phyloP scores from a whole-genome alignment of 768 basidiomycete species.

The Boletus rubescentipes region DNA sequence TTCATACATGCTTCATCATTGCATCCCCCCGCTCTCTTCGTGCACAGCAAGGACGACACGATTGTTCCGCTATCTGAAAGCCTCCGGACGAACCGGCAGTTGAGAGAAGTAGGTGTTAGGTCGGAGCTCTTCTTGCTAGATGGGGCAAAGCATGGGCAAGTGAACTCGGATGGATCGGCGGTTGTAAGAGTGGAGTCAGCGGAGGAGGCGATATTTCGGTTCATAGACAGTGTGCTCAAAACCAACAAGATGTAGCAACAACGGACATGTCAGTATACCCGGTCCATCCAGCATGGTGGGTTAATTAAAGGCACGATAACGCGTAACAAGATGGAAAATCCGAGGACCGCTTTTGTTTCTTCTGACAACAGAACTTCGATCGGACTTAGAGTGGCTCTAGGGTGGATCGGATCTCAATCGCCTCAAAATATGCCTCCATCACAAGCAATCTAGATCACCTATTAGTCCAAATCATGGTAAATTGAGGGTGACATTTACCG shows the following conservation, averaged over 20 bases:
- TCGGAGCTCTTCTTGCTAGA: not conserved
- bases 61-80: constrained; percentile 3
- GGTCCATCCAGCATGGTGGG: too few relatives aligned
- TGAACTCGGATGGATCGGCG: not conserved
- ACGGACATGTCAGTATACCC: too few relatives aligned
- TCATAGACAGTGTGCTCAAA: not conserved
- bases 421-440: not conserved
- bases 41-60: constrained; percentile 1
- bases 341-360: too few relatives aligned
- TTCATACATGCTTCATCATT: not conserved
- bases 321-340: too few relatives aligned
- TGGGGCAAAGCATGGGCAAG: not conserved
- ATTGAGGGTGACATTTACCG: not conserved
- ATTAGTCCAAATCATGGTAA: not conserved
- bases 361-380: too few relatives aligned
- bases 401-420: not conserved
- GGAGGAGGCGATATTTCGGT: not conserved
- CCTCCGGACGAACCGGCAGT: not conserved
- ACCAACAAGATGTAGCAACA: not conserved
- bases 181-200: not conserved
- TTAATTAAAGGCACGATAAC: too few relatives aligned
- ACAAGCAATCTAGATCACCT: not conserved
- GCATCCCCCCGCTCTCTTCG: not conserved
- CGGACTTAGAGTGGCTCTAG: too few relatives aligned
- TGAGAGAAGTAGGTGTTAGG: not conserved